Percentiles rank a stretch among this genome's conserved stretches.
Conservation (phyloP, 83 land plant genomes). For the Picea mariana region DNA sequence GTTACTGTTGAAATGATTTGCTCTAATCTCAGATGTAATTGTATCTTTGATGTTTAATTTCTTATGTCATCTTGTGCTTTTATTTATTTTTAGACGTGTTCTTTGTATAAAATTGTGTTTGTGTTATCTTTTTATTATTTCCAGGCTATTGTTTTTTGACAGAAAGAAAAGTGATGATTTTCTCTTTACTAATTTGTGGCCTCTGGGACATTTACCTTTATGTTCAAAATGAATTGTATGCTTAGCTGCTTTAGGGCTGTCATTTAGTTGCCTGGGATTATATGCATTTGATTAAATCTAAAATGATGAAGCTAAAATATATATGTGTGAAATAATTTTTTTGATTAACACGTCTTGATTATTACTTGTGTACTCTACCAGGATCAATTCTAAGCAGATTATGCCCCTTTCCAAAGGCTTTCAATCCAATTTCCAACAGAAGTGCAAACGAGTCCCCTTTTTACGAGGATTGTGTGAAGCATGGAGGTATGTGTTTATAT, state of each 20-base stretch:
- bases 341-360: background rate
- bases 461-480: slow-evolving; percentile 74
- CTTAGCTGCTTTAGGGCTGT: background rate
- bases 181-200: background rate
- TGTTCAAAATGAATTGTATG: background rate
- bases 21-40: background rate
- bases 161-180: too few species aligned
- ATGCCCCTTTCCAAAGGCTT: slow-evolving; percentile 79
- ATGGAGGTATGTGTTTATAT: slow-evolving; percentile 47
- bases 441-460: slow-evolving; percentile 74
- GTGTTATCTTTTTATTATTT: background rate
- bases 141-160: background rate
- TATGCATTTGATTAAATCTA: background rate
- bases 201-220: background rate
- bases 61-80: background rate
- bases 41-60: slow-evolving; percentile 2
- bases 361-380: slow-evolving; percentile 26
- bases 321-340: background rate
- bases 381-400: slow-evolving; percentile 66
- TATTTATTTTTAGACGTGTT: background rate
- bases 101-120: background rate
- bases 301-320: background rate
- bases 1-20: background rate
- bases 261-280: background rate
- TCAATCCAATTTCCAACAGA: slow-evolving; percentile 60